Conservation (phyloP, 1,284 basidiomycete genomes). For the Porogramme epimiltina region DNA sequence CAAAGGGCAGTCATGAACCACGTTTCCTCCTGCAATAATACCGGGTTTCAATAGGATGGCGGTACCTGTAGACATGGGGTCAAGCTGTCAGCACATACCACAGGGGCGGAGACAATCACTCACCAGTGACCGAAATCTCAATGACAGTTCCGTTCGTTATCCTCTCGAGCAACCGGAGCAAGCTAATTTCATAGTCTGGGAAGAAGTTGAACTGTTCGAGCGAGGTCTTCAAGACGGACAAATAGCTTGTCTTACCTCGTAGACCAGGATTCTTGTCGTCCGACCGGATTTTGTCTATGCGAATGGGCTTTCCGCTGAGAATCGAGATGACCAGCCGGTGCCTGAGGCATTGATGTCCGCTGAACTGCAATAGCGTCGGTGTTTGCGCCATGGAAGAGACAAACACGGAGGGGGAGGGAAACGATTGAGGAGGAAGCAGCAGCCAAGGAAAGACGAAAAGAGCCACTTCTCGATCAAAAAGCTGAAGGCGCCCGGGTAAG, state of each 20-base stretch:
- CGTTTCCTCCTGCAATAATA: slow-evolving; percentile 81
- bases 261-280: slow-evolving; percentile 95
- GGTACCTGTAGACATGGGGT: slow-evolving; percentile 60
- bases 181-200: slow-evolving; percentile 90
- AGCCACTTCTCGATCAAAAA: slow-evolving; percentile 17
- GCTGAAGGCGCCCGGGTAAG: slow-evolving; percentile 11
- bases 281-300: slow-evolving; percentile 88
- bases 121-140: slow-evolving; percentile 96
- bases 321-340: slow-evolving; percentile 87
- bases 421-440: background rate
- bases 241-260: slow-evolving; percentile 51
- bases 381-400: slow-evolving; percentile 41
- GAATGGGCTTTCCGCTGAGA: slow-evolving; percentile 84
- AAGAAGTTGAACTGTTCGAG: too few species aligned
- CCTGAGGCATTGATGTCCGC: slow-evolving; percentile 83
- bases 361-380: slow-evolving; percentile 54
- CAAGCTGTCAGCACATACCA: background rate
- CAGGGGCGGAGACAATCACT: background rate
- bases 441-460: background rate
- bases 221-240: too few species aligned
- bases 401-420: background rate
- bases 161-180: slow-evolving; percentile 89
- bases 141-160: slow-evolving; percentile 94
- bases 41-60: slow-evolving; percentile 91
- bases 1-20: slow-evolving; percentile 87